Evolutionary conservation across 1,284 basidiomycete species (phyloP).

Genomic region (Sanguinoderma infundibulare): DNA sequence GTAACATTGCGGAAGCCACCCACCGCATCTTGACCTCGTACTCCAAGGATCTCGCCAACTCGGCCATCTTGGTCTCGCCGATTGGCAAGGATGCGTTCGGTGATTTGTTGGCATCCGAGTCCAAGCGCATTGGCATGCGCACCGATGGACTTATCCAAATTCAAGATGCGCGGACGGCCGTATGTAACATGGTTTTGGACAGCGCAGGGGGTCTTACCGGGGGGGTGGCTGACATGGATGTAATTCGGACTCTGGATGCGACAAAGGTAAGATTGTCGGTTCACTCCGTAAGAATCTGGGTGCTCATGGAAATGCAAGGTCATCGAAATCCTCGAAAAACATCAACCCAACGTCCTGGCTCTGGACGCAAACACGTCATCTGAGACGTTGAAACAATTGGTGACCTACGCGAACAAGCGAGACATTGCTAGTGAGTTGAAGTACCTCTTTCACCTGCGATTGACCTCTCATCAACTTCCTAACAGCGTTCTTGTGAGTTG

Average conservation of each 20-base stretch:
- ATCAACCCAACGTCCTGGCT: slow-evolving; percentile 66
- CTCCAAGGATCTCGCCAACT: slow-evolving; percentile 35
- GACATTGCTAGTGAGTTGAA: slow-evolving; percentile 55
- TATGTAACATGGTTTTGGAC: slow-evolving; percentile 88
- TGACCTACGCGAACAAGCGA: slow-evolving; percentile 51
- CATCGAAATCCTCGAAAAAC: slow-evolving; percentile 44
- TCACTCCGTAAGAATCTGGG: neutral
- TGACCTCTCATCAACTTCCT: neutral
- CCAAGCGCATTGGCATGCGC: slow-evolving; percentile 70
- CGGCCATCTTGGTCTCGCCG: slow-evolving; percentile 62
- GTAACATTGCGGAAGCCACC: slow-evolving; percentile 93
- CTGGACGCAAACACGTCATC: slow-evolving; percentile 84
- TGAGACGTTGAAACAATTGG: slow-evolving; percentile 53
- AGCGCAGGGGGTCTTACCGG: slow-evolving; percentile 71
- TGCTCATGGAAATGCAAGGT: slow-evolving; percentile 38
- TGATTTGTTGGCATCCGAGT: slow-evolving; percentile 61
- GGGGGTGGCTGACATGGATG: slow-evolving; percentile 93
- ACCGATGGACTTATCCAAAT: slow-evolving; percentile 74
- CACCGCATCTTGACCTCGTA: slow-evolving; percentile 58
- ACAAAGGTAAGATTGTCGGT: slow-evolving; percentile 46
- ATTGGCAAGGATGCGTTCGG: slow-evolving; percentile 77
- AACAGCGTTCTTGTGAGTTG: slow-evolving; percentile 24
- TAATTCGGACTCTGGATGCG: slow-evolving; percentile 57
- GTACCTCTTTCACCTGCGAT: neutral
- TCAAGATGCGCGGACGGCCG: slow-evolving; percentile 60